phyloP scores from a whole-genome alignment of 305 asterid genomes.

The Solanum hybrid region DNA sequence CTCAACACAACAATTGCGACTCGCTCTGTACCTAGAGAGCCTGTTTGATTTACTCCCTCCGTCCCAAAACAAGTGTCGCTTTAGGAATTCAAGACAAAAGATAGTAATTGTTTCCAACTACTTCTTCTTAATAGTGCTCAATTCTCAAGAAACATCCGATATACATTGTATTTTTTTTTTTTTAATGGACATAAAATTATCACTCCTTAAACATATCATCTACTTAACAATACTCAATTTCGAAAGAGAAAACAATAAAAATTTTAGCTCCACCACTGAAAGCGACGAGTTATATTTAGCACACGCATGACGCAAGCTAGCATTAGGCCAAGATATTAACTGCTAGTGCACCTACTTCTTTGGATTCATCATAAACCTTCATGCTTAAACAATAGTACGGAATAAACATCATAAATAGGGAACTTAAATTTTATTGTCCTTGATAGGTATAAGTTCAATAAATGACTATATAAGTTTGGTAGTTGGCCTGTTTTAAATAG shows the following conservation, averaged over 20 bases:
- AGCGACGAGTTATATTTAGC: neutral
- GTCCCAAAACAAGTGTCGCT: neutral
- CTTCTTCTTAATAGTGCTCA: neutral
- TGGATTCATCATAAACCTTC: neutral
- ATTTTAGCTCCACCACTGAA: neutral
- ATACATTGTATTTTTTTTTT: neutral
- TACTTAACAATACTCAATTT: neutral
- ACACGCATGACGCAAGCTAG: neutral
- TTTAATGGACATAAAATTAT: neutral
- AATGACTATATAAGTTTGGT: neutral
- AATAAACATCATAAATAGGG: neutral
- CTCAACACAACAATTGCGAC: neutral
- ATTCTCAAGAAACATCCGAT: neutral
- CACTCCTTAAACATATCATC: neutral
- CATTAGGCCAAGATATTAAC: neutral
- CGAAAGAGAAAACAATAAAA: neutral
- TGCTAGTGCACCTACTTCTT: neutral
- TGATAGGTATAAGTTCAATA: neutral
- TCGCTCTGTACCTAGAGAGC: neutral
- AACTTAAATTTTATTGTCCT: neutral
- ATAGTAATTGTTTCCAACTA: neutral
- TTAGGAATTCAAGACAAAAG: neutral
- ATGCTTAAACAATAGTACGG: neutral
- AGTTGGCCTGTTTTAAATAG: neutral
- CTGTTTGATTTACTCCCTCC: neutral